Conservation (phyloP, 208 protist genomes). For the Porcisia hertigi region DNA sequence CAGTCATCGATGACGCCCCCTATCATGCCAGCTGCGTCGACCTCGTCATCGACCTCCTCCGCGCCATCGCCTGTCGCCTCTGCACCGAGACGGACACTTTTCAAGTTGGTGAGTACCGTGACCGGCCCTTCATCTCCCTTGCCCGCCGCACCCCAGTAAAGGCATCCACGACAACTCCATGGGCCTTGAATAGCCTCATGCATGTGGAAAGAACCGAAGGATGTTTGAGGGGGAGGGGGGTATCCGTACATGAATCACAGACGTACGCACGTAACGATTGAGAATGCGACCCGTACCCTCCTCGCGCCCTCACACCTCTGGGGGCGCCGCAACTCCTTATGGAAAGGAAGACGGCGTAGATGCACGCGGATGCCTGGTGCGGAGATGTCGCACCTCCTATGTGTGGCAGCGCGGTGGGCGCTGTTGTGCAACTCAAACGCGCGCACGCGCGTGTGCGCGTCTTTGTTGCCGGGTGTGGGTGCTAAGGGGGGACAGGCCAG, state of each 20-base stretch:
- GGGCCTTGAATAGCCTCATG: neutral
- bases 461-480: too few species aligned
- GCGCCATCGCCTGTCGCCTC: neutral
- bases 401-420: too few species aligned
- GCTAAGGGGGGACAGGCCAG: too few species aligned
- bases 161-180: neutral
- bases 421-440: too few species aligned
- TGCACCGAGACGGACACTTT: slow-evolving; percentile 20
- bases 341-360: neutral
- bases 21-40: neutral
- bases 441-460: too few species aligned
- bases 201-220: neutral
- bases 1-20: neutral
- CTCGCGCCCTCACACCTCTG: neutral
- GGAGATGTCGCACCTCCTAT: too few species aligned
- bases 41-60: neutral
- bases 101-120: slow-evolving; percentile 20
- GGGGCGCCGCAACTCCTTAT: neutral
- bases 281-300: neutral
- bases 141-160: neutral
- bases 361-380: neutral
- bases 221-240: too few species aligned
- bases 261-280: neutral
- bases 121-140: neutral
- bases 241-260: too few species aligned